A percentile compares a stretch with the other conserved stretches of the same genome.
phyloP scores from a whole-genome alignment of 2,329 filamentous ascomycete species.

The Aspergillus sp. region DNA sequence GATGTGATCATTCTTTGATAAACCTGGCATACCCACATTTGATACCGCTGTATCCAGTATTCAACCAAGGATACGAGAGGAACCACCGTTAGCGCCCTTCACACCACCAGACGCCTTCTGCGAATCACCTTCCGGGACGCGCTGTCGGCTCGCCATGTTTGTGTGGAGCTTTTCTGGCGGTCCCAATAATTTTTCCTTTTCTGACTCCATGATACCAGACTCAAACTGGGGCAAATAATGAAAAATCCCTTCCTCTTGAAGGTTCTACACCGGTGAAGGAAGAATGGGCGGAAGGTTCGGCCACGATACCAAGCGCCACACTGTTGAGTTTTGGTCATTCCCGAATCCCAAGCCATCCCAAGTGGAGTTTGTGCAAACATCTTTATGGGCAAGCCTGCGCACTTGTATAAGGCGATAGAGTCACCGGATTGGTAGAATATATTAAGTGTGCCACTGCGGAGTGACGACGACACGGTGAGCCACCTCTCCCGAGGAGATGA shows the following conservation, averaged over 20 bases:
- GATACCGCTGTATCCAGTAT: background rate
- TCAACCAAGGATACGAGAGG: background rate
- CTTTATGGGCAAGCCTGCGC: background rate
- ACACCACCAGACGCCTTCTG: background rate
- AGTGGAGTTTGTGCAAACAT: background rate
- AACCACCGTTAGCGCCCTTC: constrained; percentile 6
- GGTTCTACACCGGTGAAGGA: constrained; percentile 1
- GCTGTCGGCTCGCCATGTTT: background rate
- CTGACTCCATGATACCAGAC: constrained; percentile 3
- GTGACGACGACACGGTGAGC: constrained; percentile 14
- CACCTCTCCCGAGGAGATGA: constrained; percentile 8
- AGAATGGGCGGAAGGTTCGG: constrained; percentile 14
- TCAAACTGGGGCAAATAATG: constrained; percentile 2
- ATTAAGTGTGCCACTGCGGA: constrained; percentile 9
- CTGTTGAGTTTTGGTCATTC: background rate
- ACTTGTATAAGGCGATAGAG: background rate
- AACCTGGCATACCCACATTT: constrained; percentile 1
- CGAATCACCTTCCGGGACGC: background rate
- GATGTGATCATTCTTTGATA: constrained; percentile 15
- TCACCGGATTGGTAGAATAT: constrained; percentile 7
- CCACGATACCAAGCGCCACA: constrained; percentile 11
- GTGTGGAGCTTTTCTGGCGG: background rate
- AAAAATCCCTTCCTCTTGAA: background rate
- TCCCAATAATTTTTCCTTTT: background rate
- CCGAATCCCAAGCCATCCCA: background rate